These are phyloP conservation scores for Dalbergia cochinchinensis DNA, from an alignment of 306 rosid species.

Conservation along the genomic window DNA sequence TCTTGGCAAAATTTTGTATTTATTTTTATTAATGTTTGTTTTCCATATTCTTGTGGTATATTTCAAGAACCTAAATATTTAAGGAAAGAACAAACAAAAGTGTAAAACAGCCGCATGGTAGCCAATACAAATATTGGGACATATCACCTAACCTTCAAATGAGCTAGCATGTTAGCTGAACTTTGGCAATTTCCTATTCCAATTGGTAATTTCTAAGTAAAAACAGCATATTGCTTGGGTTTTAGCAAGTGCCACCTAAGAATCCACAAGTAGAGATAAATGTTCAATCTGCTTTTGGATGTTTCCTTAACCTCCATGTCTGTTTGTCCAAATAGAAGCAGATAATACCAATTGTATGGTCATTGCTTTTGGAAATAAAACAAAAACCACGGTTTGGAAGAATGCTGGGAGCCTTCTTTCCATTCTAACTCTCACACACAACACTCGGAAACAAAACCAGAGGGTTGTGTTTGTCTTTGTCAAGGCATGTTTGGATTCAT, in stretches of 20 bases:
- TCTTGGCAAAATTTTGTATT: background rate
- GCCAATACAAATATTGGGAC: background rate
- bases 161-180: background rate
- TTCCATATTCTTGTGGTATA: background rate
- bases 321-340: slow-evolving; percentile 62
- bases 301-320: slow-evolving; percentile 52
- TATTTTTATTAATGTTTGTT: background rate
- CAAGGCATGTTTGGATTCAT: slow-evolving; percentile 64
- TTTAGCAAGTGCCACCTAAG: slow-evolving; percentile 51
- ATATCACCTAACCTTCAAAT: background rate
- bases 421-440: slow-evolving; percentile 49
- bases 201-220: slow-evolving; percentile 36
- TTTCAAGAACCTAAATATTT: background rate
- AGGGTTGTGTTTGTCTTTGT: slow-evolving; percentile 72
- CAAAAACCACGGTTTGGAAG: slow-evolving; percentile 62
- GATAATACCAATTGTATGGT: slow-evolving; percentile 68
- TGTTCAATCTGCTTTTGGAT: slow-evolving; percentile 59
- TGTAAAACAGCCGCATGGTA: background rate
- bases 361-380: slow-evolving; percentile 57
- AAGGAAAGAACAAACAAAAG: background rate
- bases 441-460: slow-evolving; percentile 61
- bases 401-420: slow-evolving; percentile 46
- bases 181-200: slow-evolving; percentile 1
- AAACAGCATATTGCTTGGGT: slow-evolving; percentile 33
- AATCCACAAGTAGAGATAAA: slow-evolving; percentile 64